phyloP scores from a whole-genome alignment of 106 monocot species.

The Platanthera guangdongensis region DNA sequence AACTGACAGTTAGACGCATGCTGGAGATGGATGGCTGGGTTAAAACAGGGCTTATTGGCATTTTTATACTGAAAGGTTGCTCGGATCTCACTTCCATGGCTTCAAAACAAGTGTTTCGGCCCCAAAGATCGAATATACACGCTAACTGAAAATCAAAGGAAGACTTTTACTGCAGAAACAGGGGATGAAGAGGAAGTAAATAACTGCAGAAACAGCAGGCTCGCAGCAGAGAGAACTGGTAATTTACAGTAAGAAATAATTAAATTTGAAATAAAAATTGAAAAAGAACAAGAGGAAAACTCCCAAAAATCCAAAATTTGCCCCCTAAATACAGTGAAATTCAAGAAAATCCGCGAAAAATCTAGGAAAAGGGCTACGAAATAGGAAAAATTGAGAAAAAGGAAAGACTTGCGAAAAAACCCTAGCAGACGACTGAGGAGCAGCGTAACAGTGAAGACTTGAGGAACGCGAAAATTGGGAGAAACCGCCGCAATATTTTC shows the following conservation, averaged over 20 bases:
- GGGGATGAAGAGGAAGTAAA: neutral
- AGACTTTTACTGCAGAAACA: neutral
- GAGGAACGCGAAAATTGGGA: neutral
- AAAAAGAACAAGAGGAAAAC: neutral
- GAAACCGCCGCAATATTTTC: constrained; percentile 14
- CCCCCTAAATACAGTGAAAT: constrained; percentile 9
- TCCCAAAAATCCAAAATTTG: constrained; percentile 6
- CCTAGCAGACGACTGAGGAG: neutral
- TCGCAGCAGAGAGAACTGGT: neutral
- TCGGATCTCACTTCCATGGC: constrained; percentile 19
- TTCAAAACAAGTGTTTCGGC: neutral
- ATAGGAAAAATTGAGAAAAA: constrained; percentile 6
- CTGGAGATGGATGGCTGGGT: neutral
- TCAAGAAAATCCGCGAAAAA: constrained; percentile 4
- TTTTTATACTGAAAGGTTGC: neutral
- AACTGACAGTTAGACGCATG: constrained; percentile 9
- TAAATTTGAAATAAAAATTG: neutral
- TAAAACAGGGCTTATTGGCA: constrained; percentile 1
- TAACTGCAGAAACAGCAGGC: neutral
- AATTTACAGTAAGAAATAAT: neutral
- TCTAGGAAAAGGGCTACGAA: constrained; percentile 5
- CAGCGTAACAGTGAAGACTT: neutral
- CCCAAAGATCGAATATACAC: neutral
- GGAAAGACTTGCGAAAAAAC: neutral
- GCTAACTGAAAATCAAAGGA: neutral